Percentiles rank a stretch among this genome's conserved stretches.
phyloP scores from a whole-genome alignment of 129 eudicot species.

The Tagetes erecta region DNA sequence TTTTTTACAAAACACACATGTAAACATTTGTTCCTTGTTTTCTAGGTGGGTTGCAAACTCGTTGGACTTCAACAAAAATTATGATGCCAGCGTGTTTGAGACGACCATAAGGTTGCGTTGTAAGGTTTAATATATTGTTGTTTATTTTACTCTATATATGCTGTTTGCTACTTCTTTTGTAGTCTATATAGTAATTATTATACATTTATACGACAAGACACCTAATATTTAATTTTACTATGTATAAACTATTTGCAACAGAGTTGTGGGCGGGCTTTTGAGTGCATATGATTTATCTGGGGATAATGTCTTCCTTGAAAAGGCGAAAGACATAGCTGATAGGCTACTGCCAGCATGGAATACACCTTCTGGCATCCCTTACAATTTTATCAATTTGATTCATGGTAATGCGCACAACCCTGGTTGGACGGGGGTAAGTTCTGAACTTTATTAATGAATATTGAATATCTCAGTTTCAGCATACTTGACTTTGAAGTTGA shows the following conservation, averaged over 20 bases:
- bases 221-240: slow-evolving; percentile 14
- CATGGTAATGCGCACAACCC: slow-evolving; percentile 92
- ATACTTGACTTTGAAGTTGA: slow-evolving; percentile 8
- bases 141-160: slow-evolving; percentile 8
- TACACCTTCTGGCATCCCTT: slow-evolving; percentile 92
- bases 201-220: not conserved
- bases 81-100: slow-evolving; percentile 97
- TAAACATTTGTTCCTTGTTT: not conserved
- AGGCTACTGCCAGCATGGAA: slow-evolving; percentile 94
- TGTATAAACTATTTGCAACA: slow-evolving; percentile 20
- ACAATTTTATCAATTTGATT: slow-evolving; percentile 79
- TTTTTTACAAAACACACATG: not conserved
- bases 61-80: slow-evolving; percentile 84
- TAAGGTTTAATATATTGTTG: slow-evolving; percentile 56
- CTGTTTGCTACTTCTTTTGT: not conserved
- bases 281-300: slow-evolving; percentile 92
- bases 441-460: slow-evolving; percentile 2
- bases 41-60: slow-evolving; percentile 86
- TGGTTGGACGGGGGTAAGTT: slow-evolving; percentile 99
- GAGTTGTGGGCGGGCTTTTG: slow-evolving; percentile 97
- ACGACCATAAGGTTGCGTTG: slow-evolving; percentile 96
- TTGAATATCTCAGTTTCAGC: slow-evolving; percentile 3
- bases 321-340: slow-evolving; percentile 91
- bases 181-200: not conserved
- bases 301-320: slow-evolving; percentile 77